Evolutionary conservation across 2,329 filamentous ascomycete species (phyloP), one percentile per base, ranked within the genome.

Genomic region (Graphium sp.): DNA sequence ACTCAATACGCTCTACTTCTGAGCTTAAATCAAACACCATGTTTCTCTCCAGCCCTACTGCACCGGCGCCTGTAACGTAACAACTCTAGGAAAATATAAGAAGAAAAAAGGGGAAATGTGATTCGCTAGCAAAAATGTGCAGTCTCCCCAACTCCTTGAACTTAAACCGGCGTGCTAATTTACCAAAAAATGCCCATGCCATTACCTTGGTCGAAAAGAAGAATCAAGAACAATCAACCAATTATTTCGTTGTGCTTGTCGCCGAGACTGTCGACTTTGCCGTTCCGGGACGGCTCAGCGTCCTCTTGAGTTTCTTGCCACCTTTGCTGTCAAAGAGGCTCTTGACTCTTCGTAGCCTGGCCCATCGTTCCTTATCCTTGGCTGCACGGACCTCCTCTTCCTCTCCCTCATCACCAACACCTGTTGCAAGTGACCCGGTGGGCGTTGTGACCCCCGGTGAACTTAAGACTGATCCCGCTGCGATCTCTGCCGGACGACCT

Each of bases 291-390:
- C 32, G 29, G 24, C 32, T 33, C 12, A 50, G 38, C 4, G 53
- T 48, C 20, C 50, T 50, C 31, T 50, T 53, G 29, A 60, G 46
- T 43, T 64, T 74, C 44, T 58, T 70, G 7, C 58, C 55, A 2
- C 60, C 62, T 47, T 78, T 81, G 5, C 67, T 60, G 35, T 77
- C 72, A 41, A 83, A 72, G 26, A 79, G 50, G 42, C 74, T 79
- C 58, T 78, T 78, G 33, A 83, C 74, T 33, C 68, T 65, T 40
- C 73, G 64, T 36, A 83, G 50, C 38, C 73, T 63, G n/a, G 73
- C 66, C 75, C 75, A 81, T 37, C 76, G 61, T 48, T 78, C 73
- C 46, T 77, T 77, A 35, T 82, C 76, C 44, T 76, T 76, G 24
- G 53, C 60, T 26, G 61, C 57, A 16, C 60, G 53, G 1, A 47